These are phyloP conservation scores for Fomitopsis betulina DNA, from an alignment of 1,284 basidiomycete genomes.

Conservation along the genomic window DNA sequence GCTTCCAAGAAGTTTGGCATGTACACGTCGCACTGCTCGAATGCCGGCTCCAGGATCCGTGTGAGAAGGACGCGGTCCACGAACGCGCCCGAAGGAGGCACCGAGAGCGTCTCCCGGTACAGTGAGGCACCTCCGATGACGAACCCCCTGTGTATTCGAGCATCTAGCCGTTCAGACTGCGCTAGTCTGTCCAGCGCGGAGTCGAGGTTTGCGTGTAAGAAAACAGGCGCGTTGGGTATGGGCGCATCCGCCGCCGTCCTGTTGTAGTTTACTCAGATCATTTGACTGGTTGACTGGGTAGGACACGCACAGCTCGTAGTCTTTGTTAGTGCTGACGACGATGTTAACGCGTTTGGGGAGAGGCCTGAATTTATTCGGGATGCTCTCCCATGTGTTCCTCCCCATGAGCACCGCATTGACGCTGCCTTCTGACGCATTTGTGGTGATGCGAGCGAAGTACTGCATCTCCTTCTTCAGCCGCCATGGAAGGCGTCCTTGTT, in stretches of 20 bases:
- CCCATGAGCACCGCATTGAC: constrained; percentile 94
- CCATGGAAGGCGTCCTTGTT: constrained; percentile 82
- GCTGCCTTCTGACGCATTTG: constrained; percentile 47
- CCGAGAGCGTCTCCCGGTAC: constrained; percentile 66
- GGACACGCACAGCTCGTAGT: constrained; percentile 62
- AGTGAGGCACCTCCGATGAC: constrained; percentile 89
- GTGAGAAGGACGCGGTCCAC: constrained; percentile 87
- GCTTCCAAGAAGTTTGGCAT: constrained; percentile 65
- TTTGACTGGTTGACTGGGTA: neutral
- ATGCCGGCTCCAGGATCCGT: constrained; percentile 70
- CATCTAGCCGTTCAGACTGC: constrained; percentile 13
- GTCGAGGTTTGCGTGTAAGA: constrained; percentile 16
- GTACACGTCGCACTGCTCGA: constrained; percentile 83
- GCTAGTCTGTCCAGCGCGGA: constrained; percentile 15
- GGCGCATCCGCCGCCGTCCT: constrained; percentile 15
- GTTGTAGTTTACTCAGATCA: neutral
- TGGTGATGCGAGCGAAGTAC: constrained; percentile 86
- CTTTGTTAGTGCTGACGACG: constrained; percentile 67
- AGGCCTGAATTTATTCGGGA: constrained; percentile 86
- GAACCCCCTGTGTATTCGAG: constrained; percentile 53
- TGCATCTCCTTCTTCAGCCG: constrained; percentile 86
- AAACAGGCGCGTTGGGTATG: constrained; percentile 11
- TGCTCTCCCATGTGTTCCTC: constrained; percentile 96
- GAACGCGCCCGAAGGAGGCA: constrained; percentile 35
- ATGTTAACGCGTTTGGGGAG: constrained; percentile 77